Base-by-base conservation (phyloP, 208 protist genomes). In the Leishmania lainsoni region DNA sequence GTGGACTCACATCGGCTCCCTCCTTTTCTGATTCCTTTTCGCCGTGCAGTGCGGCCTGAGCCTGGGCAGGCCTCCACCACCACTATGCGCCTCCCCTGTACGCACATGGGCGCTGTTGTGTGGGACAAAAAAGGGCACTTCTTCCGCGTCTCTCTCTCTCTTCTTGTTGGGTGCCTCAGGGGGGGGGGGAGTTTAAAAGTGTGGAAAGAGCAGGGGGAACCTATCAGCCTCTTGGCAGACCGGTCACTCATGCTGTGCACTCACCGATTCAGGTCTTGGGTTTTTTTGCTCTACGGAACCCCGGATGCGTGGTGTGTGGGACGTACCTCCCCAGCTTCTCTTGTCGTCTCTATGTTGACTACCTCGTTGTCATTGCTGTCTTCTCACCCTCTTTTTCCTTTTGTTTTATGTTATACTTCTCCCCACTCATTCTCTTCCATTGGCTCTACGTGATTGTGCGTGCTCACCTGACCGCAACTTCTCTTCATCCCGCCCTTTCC, bases 391-490 rank as follows among this genome's bases (percentile, higher is more conserved):
- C 39, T 72, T 72, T 29, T 49, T 6, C 20, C 32, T 32, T 42
- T 42, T 58, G 10, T 16, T 76, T 52, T 49, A 61, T 61, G 72
- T 76, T 61, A 56, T 56, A 48, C 70, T 32, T 72, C n/a, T 6
- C 79, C 39, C 69, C 58, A 39, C 52, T 61, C 45, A 16, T 58
- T 74, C 45, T 71, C 58, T 39, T 77, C 54, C 66, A 49, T 70
- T 69, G 14, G 45, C 45, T 59, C 75, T 85, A 8, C 26, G 68
- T 48, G 35, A n/a, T 49, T n/a, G 52, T 76, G n/a, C 45, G 29
- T n/a, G 48, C 45, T 49, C 10, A 2, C 29, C 42, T 2, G 17
- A 45, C 72, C 39, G n/a, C 14, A 17, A 48, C 5, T 1, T 76
- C 51, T 76, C 17, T 76, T 45, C 69, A 16, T 51, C 45, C n/a